A percentile compares a stretch with the other conserved stretches of the same genome.
Conservation (phyloP, 768 basidiomycete genomes). For the Boletus barrowsii region DNA sequence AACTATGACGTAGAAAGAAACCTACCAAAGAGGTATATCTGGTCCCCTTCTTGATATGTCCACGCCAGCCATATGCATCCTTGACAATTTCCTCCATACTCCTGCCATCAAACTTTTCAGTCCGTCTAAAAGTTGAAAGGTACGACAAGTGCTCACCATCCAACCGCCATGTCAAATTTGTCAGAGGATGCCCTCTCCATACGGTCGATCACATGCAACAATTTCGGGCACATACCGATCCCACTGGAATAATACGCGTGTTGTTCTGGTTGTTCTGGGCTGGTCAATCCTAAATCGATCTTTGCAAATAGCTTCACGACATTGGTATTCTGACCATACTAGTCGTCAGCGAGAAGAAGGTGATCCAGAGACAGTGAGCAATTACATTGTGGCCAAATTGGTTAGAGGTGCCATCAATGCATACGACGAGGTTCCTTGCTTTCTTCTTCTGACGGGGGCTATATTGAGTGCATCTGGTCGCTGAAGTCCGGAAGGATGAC, state of each 20-base stretch:
- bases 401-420: slow-evolving; percentile 26
- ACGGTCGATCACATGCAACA: slow-evolving; percentile 22
- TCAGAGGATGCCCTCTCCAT: slow-evolving; percentile 18
- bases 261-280: slow-evolving; percentile 28
- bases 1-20: not conserved
- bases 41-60: slow-evolving; percentile 31
- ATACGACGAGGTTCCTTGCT: slow-evolving; percentile 22
- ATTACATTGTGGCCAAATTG: slow-evolving; percentile 20
- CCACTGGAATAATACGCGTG: slow-evolving; percentile 38
- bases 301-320: slow-evolving; percentile 36
- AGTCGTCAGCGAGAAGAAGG: slow-evolving; percentile 2
- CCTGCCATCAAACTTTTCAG: slow-evolving; percentile 14
- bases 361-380: not conserved
- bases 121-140: not conserved
- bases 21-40: slow-evolving; percentile 36
- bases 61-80: slow-evolving; percentile 33
- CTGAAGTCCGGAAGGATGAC: not conserved
- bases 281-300: slow-evolving; percentile 18
- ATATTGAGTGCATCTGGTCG: slow-evolving; percentile 12
- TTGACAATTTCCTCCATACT: slow-evolving; percentile 35
- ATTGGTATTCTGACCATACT: slow-evolving; percentile 36
- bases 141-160: slow-evolving; percentile 27
- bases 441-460: slow-evolving; percentile 5
- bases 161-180: slow-evolving; percentile 37
- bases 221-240: slow-evolving; percentile 35